These are phyloP conservation scores for Syzygium syzygioides DNA, from an alignment of 441 rosid genomes.

Conservation along the genomic window DNA sequence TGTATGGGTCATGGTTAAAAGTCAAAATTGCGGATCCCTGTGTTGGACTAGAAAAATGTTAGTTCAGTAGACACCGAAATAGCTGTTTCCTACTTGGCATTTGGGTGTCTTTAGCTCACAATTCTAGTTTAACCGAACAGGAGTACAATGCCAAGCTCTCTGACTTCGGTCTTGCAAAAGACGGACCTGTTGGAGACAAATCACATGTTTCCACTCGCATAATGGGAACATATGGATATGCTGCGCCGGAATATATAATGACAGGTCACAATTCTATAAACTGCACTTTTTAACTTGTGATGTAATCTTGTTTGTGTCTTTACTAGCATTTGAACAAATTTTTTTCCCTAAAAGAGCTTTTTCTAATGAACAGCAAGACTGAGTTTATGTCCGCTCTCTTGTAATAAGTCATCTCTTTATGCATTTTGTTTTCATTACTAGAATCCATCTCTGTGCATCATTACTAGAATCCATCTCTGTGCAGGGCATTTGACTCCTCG, in stretches of 20 bases:
- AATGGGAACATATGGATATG: slow-evolving; percentile 81
- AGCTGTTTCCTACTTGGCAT: not conserved
- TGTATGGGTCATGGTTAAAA: not conserved
- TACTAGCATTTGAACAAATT: not conserved
- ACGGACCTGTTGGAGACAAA: slow-evolving; percentile 73
- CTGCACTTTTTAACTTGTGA: not conserved
- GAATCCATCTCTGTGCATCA: slow-evolving; percentile 11
- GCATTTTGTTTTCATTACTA: not conserved
- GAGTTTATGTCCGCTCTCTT: not conserved
- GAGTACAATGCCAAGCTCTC: slow-evolving; percentile 69
- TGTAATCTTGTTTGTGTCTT: not conserved
- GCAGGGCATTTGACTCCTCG: slow-evolving; percentile 83
- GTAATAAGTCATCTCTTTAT: not conserved
- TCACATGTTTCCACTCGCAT: slow-evolving; percentile 75
- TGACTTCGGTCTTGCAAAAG: slow-evolving; percentile 72
- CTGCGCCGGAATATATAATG: slow-evolving; percentile 78
- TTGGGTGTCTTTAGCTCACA: not conserved
- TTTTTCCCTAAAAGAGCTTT: not conserved
- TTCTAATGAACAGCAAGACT: not conserved
- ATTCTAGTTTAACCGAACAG: slow-evolving; percentile 17
- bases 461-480: not conserved
- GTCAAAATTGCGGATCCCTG: not conserved
- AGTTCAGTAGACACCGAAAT: not conserved
- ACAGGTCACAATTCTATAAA: slow-evolving; percentile 29
- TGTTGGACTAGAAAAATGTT: not conserved